phyloP scores from a whole-genome alignment of 73 alveolate genomes.

The Tetrahymena thermophila region DNA sequence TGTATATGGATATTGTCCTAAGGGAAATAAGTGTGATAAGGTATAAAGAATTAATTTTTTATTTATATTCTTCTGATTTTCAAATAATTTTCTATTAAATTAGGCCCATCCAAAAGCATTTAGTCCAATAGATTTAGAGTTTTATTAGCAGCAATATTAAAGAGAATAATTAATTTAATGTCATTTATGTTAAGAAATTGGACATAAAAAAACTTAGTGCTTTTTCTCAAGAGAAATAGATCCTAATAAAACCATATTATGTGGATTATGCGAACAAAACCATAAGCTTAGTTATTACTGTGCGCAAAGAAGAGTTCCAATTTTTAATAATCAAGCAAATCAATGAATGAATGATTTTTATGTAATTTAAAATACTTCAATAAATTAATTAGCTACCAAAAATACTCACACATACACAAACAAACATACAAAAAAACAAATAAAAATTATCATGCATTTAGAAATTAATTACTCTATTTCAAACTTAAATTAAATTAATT shows the following conservation, averaged over 20 bases:
- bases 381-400: too few species aligned
- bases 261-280: neutral
- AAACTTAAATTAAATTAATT: too few species aligned
- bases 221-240: neutral
- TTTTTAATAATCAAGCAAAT: neutral
- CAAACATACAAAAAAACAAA: too few species aligned
- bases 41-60: neutral
- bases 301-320: neutral
- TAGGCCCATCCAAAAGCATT: neutral
- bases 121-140: neutral
- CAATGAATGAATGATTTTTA: neutral
- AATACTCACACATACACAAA: too few species aligned
- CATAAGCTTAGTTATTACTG: neutral
- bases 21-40: neutral
- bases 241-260: neutral
- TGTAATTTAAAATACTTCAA: neutral
- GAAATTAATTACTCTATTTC: too few species aligned
- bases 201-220: neutral
- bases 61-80: too few species aligned
- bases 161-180: neutral
- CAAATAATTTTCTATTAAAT: neutral
- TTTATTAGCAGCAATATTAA: neutral
- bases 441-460: too few species aligned
- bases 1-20: neutral
- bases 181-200: neutral